Evolutionary conservation across 176 grass and related monocot genomes (phyloP).

Genomic region (Thalia dealbata): DNA sequence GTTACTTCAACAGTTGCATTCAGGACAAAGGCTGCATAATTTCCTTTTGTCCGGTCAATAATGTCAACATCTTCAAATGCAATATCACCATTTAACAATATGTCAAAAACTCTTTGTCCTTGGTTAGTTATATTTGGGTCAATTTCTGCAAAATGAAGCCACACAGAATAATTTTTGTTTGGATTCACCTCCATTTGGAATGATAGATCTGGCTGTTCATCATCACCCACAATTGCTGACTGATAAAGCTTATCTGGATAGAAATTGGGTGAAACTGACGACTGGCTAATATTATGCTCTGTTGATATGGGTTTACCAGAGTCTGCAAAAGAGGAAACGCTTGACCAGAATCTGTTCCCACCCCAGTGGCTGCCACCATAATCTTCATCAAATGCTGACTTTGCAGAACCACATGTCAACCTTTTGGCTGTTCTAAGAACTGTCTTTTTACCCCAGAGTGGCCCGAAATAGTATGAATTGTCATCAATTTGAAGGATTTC

Average conservation of each 20-base stretch:
- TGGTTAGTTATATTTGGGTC: slow-evolving; percentile 52
- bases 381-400: slow-evolving; percentile 92
- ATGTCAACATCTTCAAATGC: slow-evolving; percentile 74
- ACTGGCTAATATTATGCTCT: slow-evolving; percentile 74
- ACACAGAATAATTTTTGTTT: slow-evolving; percentile 93
- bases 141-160: slow-evolving; percentile 98
- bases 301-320: slow-evolving; percentile 64
- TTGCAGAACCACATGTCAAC: slow-evolving; percentile 68
- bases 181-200: slow-evolving; percentile 91
- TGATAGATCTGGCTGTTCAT: slow-evolving; percentile 50
- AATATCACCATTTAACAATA: slow-evolving; percentile 75
- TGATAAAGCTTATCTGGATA: slow-evolving; percentile 76
- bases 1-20: slow-evolving; percentile 68
- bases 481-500: slow-evolving; percentile 90
- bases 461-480: slow-evolving; percentile 64
- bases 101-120: slow-evolving; percentile 75
- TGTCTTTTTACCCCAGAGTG: slow-evolving; percentile 33
- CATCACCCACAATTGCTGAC: slow-evolving; percentile 68
- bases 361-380: slow-evolving; percentile 58
- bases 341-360: slow-evolving; percentile 90
- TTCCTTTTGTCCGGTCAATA: slow-evolving; percentile 56
- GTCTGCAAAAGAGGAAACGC: slow-evolving; percentile 50
- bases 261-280: slow-evolving; percentile 68
- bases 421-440: slow-evolving; percentile 79
- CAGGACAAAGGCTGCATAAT: slow-evolving; percentile 81